Evolutionary conservation across 2,329 filamentous ascomycete genomes (phyloP), one percentile per base, ranked within the genome.

Genomic region (Hymenoscyphus fraxineus): DNA sequence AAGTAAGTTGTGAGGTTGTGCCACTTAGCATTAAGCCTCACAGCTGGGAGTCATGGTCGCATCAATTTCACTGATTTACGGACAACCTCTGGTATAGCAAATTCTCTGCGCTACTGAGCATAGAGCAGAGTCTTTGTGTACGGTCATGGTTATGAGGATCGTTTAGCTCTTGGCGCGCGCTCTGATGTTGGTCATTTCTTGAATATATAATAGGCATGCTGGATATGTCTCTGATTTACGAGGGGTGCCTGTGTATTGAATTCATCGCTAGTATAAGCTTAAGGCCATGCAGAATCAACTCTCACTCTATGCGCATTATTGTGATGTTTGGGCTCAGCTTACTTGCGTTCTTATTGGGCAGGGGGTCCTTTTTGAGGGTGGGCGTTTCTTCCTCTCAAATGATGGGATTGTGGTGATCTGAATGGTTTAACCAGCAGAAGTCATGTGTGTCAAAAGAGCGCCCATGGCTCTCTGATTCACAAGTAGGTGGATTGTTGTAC

Each of bases 1-100:
- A 40, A 67, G 66, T 31, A 72, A 71, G 62, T 63, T 69, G 39
- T 72, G 54, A 63, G 19, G 39, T 19, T n/a, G n/a, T 7, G 32
- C n/a, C 58, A 10, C 4, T 31, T 27, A 27, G 27, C 27, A 27
- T 3, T 3, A 3, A 27, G 27, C 2, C 27, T 27, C 27, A 27
- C 38, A 35, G 35, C 6, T 35, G 35, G 35, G 35, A 35, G 35
- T 35, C 35, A 35, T 10, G 9, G 7, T 35, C 35, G 9, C 35
- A 35, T 35, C 35, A 35, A 35, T 10, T 35, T 10, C 9, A 10
- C 35, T 27, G 27, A 35, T 6, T 35, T 6, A 35, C 35, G 35
- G 35, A 10, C 27, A 27, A 27, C 27, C 27, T 27, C 3, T 35
- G 35, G 9, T 35, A 35, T 35, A 6, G 32, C 35, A 9, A 10